Base-by-base conservation (phyloP, 75 land plant species). In the Picea sitchensis region DNA sequence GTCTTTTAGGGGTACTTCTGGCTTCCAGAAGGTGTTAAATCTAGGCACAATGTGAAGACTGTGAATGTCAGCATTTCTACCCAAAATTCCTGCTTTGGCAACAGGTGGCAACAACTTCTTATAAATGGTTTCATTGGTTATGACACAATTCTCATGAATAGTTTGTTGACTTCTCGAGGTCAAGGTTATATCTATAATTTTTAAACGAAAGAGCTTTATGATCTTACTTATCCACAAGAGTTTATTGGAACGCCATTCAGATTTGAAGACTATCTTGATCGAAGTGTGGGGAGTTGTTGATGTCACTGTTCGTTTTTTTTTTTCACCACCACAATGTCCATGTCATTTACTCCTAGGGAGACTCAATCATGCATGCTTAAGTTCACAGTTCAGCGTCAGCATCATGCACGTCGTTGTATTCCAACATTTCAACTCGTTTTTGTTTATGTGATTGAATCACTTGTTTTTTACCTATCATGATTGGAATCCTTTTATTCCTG, bases 401-500 rank as follows among this genome's bases (percentile, higher is more conserved):
- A 97, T 80, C 99, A 97, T 91, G 99, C 99, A 58, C 89, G 94
- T 3, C 92, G 95, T 89, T 91, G 86, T 76, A 98, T 97, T 75
- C 99, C 99, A 36, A 93, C 98, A n/a, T 97, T 95, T 61, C 99
- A 93, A 68, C 91, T 97, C 84, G 91, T 95, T 44, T 97, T 95
- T 89, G 86, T 93, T 61, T 98, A 97, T 81, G 99, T 97, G 71
- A 88, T 97, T 81, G 98, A 97, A 80, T 97, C 99, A 14, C 88
- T 97, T 61, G 98, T 97, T 51, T 97, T 95, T 89, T 88, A 91
- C 96, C 95, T 98, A 97, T 97, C 36, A 97, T 97, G 99, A 97
- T 97, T 75, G 99, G 99, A 5, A 97, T 95, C 64, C 86, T 97
- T 14, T 95, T 97, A 77, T 97, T 97, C 69, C 89, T 97, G 67